phyloP scores from a whole-genome alignment of 2,329 filamentous ascomycete genomes.

The Sphaerulina populicola region DNA sequence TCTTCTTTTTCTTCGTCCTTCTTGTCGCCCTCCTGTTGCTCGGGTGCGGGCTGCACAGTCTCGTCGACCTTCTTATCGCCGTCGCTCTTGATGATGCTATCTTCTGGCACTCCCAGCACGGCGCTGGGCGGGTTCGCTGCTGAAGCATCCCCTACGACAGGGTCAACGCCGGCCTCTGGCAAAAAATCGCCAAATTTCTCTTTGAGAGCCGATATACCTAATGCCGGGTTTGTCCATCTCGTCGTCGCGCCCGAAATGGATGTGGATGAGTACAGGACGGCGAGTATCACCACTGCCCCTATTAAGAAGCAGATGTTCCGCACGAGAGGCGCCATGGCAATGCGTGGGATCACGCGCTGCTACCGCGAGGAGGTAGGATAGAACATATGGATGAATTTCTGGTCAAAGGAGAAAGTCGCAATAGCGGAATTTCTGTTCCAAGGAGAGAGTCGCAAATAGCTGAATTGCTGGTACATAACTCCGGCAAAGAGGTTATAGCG shows the following conservation, averaged over 20 bases:
- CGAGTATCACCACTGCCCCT: conserved; percentile 11
- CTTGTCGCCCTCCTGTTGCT: conserved; percentile 7
- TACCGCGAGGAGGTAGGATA: background rate
- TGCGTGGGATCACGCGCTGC: conserved; percentile 1
- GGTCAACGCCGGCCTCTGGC: conserved; percentile 9
- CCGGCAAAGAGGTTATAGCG: conserved; percentile 7
- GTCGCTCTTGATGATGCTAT: conserved; percentile 9
- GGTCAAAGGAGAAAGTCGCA: background rate
- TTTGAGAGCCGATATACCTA: conserved; percentile 9
- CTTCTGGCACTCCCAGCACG: conserved; percentile 9
- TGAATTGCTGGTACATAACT: conserved; percentile 4
- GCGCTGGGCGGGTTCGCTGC: conserved; percentile 12
- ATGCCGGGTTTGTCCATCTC: conserved; percentile 13
- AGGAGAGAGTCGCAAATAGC: too few species aligned
- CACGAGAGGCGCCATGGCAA: conserved; percentile 7
- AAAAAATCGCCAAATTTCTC: conserved; percentile 12
- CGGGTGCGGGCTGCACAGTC: conserved; percentile 3
- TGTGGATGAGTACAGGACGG: conserved; percentile 14
- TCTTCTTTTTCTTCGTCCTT: conserved; percentile 5
- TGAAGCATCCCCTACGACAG: conserved; percentile 7
- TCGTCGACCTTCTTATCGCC: conserved; percentile 7
- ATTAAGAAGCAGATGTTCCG: conserved; percentile 11
- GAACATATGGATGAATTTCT: background rate
- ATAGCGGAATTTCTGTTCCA: too few species aligned
- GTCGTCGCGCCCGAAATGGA: conserved; percentile 11